Percentiles rank a stretch among this genome's conserved stretches.
Conservation (phyloP, 208 protist species). For the Endotrypanum monterogeii region DNA sequence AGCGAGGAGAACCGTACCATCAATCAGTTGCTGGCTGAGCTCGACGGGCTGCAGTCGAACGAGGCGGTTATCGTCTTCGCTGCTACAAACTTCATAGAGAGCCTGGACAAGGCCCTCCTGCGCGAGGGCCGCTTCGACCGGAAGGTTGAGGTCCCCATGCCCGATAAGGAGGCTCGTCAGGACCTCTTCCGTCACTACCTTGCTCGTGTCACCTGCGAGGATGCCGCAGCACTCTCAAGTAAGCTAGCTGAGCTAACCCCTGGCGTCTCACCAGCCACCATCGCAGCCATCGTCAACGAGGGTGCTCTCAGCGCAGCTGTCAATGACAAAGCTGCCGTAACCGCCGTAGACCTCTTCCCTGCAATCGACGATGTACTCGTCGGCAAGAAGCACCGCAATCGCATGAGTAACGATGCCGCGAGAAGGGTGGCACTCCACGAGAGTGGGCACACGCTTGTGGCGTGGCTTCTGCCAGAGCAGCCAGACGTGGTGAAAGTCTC, state of each 20-base stretch:
- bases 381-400: constrained; percentile 83
- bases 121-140: constrained; percentile 98
- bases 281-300: constrained; percentile 90
- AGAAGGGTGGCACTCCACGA: constrained; percentile 93
- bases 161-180: constrained; percentile 65
- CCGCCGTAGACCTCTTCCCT: constrained; percentile 58
- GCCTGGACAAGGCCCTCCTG: constrained; percentile 94
- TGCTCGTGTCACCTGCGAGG: constrained; percentile 40
- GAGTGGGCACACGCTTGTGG: constrained; percentile 95
- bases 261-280: constrained; percentile 93
- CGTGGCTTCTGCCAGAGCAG: constrained; percentile 90
- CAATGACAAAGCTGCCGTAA: constrained; percentile 91
- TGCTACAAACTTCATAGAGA: constrained; percentile 96
- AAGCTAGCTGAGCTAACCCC: constrained; percentile 83
- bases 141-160: constrained; percentile 86
- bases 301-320: constrained; percentile 90
- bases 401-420: constrained; percentile 57
- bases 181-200: constrained; percentile 86
- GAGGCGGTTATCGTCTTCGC: constrained; percentile 96
- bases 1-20: constrained; percentile 93
- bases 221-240: constrained; percentile 29
- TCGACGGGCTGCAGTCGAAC: constrained; percentile 93
- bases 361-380: constrained; percentile 89
- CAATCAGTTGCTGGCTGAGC: constrained; percentile 97
- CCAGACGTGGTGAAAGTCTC: constrained; percentile 96